Evolutionary conservation across 1,284 basidiomycete species (phyloP).

Genomic region (Fistulinella cinereoalba): DNA sequence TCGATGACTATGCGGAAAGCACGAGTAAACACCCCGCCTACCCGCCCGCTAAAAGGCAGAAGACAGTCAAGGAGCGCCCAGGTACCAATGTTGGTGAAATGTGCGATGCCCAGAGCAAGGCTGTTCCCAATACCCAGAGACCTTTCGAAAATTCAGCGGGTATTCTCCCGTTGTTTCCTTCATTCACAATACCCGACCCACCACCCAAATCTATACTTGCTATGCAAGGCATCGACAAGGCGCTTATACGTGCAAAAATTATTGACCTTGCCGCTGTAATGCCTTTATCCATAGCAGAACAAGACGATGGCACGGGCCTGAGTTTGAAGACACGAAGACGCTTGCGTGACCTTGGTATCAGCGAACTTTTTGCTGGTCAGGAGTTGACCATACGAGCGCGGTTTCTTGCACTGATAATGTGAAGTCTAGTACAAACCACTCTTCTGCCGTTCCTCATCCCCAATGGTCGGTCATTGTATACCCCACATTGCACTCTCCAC

Average conservation of each 20-base stretch:
- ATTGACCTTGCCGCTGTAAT: constrained; percentile 58
- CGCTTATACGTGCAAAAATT: constrained; percentile 68
- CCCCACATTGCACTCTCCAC: constrained; percentile 65
- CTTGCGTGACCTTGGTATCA: constrained; percentile 73
- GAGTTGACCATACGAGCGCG: constrained; percentile 9
- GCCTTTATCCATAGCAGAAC: constrained; percentile 45
- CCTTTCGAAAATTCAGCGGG: constrained; percentile 12
- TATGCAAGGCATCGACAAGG: constrained; percentile 75
- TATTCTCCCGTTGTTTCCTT: constrained; percentile 65
- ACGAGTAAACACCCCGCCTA: neutral
- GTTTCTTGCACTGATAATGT: constrained; percentile 6
- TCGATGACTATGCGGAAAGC: constrained; percentile 1
- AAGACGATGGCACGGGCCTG: constrained; percentile 48
- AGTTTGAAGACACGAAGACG: constrained; percentile 61
- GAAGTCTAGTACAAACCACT: constrained; percentile 70
- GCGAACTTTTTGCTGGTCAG: constrained; percentile 84
- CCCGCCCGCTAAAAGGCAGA: constrained; percentile 21
- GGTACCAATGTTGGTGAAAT: neutral
- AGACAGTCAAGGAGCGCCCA: constrained; percentile 1
- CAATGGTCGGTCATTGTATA: constrained; percentile 53
- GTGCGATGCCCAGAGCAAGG: constrained; percentile 1
- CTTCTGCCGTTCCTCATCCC: constrained; percentile 77
- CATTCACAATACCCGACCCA: constrained; percentile 65
- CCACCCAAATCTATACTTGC: constrained; percentile 56
- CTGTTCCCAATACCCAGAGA: neutral